These are phyloP conservation scores for Cordyceps cateniannulata DNA, from an alignment of 2,329 filamentous ascomycete genomes.

Conservation along the genomic window DNA sequence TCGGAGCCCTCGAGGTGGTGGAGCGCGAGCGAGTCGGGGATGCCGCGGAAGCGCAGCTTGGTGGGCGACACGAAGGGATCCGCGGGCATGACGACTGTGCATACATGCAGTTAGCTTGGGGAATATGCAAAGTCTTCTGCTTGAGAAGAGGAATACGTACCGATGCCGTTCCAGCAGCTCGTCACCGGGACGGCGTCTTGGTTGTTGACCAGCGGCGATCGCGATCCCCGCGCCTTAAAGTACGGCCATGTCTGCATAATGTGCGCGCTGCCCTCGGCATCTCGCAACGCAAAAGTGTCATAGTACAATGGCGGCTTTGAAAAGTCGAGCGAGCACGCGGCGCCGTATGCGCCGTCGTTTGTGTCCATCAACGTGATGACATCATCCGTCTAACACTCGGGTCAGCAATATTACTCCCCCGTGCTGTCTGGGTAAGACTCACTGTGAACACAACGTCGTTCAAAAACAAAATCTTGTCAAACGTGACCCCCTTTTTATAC, in stretches of 20 bases:
- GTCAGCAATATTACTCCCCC: not conserved
- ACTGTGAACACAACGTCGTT: slow-evolving; percentile 59
- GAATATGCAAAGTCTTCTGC: too few species aligned
- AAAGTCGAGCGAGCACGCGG: slow-evolving; percentile 58
- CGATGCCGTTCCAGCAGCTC: slow-evolving; percentile 42
- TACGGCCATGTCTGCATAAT: slow-evolving; percentile 54
- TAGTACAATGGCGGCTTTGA: slow-evolving; percentile 47
- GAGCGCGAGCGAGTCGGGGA: slow-evolving; percentile 54
- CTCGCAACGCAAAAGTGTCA: slow-evolving; percentile 57
- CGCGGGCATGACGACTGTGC: slow-evolving; percentile 44
- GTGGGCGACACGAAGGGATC: slow-evolving; percentile 45
- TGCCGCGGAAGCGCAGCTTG: slow-evolving; percentile 54
- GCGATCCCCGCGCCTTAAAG: slow-evolving; percentile 44
- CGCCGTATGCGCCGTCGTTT: slow-evolving; percentile 51
- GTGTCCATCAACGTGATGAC: slow-evolving; percentile 50
- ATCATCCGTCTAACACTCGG: slow-evolving; percentile 40
- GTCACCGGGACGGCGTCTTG: slow-evolving; percentile 37
- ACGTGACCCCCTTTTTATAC: slow-evolving; percentile 39
- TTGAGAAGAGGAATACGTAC: slow-evolving; percentile 15
- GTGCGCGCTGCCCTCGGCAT: slow-evolving; percentile 43
- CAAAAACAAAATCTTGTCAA: slow-evolving; percentile 55
- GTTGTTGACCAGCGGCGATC: slow-evolving; percentile 45
- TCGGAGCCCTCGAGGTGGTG: slow-evolving; percentile 69
- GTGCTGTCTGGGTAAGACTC: slow-evolving; percentile 15
- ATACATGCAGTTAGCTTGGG: not conserved